Base-by-base conservation (phyloP, 2,329 filamentous ascomycete genomes). In the Scleromitrula shiraiana region DNA sequence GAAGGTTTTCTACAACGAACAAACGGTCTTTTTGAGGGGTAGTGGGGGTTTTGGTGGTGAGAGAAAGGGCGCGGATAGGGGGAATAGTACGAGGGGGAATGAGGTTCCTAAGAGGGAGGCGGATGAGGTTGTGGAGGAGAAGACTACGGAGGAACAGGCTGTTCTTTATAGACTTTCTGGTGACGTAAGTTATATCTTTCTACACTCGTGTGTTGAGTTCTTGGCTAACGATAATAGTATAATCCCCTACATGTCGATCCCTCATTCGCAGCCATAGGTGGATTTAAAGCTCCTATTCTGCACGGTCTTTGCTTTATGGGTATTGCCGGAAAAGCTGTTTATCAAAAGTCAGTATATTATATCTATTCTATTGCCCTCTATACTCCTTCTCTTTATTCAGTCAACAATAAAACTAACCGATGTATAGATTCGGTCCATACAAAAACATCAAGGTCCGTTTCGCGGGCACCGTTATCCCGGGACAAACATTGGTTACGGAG, bases 251-350 rank as follows among this genome's bases (percentile, higher is more conserved):
- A 98, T 72, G 85, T 98, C 53, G 93, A 98, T 67, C 93, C 93
- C 1, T 78, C 81, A 41, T 97, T 98, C 69, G 88, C 88, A 70
- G 93, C 93, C 73, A 83, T 95, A 59, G 93, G 91, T 51, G 93
- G 93, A 51, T 98, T 98, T 80, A 85, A 93, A 70, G 80, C 74
- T 23, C 93, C 93, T 10, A 98, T 98, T 65, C 75, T 98, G 46
- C 93, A 98, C 72, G 93, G 93, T n/a, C 80, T 98, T 30, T 95
- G 89, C 77, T 93, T 83, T 65, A 91, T 98, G 62, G 93, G 93
- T 58, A 80, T 97, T 56, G 83, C 87, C 14, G 88, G 84, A 56
- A 96, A 95, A 76, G 89, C 91, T 51, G 81, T 98, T 32, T 85
- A 90, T 65, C 78, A 88, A 69, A 83, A 75, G 55, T 97, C 17